phyloP scores from a whole-genome alignment of 2,329 filamentous ascomycete species.

The Botrytis sinoallii region DNA sequence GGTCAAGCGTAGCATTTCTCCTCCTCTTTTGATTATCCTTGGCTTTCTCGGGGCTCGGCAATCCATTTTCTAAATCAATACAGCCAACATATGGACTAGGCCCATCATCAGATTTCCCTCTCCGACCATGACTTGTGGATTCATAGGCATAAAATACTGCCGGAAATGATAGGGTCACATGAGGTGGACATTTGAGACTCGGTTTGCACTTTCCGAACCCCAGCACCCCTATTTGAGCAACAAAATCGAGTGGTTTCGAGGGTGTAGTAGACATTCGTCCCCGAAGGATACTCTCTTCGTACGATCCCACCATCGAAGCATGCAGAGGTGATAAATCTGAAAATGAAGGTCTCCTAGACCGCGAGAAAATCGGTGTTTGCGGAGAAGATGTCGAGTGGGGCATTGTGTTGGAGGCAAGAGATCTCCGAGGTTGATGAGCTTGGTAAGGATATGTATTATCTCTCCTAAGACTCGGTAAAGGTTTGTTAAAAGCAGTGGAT shows the following conservation, averaged over 20 bases:
- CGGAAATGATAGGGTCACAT: conserved; percentile 86
- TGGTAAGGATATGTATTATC: conserved; percentile 69
- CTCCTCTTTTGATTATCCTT: conserved; percentile 44
- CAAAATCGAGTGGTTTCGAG: conserved; percentile 86
- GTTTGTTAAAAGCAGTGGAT: conserved; percentile 44
- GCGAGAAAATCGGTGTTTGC: conserved; percentile 49
- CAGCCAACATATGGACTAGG: conserved; percentile 95
- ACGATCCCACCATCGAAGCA: conserved; percentile 95
- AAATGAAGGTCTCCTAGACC: conserved; percentile 66
- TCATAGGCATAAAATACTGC: conserved; percentile 96
- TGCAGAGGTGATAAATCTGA: conserved; percentile 75
- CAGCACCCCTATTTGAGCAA: conserved; percentile 91
- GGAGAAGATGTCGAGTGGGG: conserved; percentile 43
- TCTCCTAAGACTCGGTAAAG: conserved; percentile 50
- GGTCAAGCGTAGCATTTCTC: conserved; percentile 23
- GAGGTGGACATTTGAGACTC: conserved; percentile 78
- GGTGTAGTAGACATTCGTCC: conserved; percentile 96
- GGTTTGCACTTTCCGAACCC: conserved; percentile 86
- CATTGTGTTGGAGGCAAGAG: conserved; percentile 60
- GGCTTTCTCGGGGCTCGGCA: conserved; percentile 51
- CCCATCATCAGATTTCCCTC: conserved; percentile 69
- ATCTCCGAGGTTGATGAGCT: conserved; percentile 74
- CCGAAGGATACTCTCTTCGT: conserved; percentile 92
- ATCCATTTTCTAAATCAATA: conserved; percentile 82
- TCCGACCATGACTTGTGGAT: conserved; percentile 58